Conservation (phyloP, 257 asterid species). For the Salvia hispanica region DNA sequence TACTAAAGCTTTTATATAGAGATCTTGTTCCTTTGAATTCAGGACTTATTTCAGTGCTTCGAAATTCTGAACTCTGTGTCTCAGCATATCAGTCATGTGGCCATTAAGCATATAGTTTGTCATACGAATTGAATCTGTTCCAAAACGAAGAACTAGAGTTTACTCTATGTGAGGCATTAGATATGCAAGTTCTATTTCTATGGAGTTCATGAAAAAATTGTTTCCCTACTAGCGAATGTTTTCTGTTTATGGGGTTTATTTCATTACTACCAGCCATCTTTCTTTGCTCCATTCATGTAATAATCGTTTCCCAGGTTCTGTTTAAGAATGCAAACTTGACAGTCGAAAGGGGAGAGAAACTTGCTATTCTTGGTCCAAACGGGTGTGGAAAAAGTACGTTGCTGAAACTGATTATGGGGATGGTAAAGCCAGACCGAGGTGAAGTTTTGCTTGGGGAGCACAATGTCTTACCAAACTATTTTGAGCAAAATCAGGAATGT, state of each 20-base stretch:
- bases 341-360: constrained; percentile 85
- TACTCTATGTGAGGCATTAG: neutral
- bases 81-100: neutral
- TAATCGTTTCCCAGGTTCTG: constrained; percentile 49
- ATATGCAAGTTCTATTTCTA: neutral
- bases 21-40: neutral
- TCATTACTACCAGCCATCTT: neutral
- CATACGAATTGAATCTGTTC: neutral
- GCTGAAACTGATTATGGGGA: constrained; percentile 87
- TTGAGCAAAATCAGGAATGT: constrained; percentile 92
- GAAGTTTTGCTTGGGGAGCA: constrained; percentile 87
- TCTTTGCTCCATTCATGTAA: constrained; percentile 9
- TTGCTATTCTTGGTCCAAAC: constrained; percentile 95
- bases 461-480: constrained; percentile 89
- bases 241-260: neutral
- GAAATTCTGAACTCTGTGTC: neutral
- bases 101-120: neutral
- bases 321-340: constrained; percentile 81
- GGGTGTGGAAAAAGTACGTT: constrained; percentile 99
- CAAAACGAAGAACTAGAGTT: no score
- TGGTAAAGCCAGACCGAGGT: constrained; percentile 64
- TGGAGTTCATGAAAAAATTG: neutral
- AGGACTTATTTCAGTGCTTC: neutral
- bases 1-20: neutral
- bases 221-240: no score